phyloP scores from a whole-genome alignment of 1,284 basidiomycete species.

The Trichosporon faecale region DNA sequence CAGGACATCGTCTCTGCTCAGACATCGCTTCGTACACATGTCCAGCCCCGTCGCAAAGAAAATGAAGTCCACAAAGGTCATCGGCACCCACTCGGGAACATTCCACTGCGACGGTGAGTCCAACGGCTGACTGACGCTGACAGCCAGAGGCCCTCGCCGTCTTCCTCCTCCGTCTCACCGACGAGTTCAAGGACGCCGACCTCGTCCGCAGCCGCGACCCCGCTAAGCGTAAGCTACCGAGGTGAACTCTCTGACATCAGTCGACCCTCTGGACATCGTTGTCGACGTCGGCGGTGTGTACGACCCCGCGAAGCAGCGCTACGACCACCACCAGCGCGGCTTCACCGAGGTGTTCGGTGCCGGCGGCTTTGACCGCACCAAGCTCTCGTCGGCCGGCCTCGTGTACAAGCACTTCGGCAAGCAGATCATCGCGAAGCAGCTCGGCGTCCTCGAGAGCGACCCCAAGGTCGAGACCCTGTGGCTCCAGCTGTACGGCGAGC shows the following conservation, averaged over 20 bases:
- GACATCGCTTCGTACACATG: conserved; percentile 24
- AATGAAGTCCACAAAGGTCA: conserved; percentile 55
- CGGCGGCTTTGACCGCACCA: conserved; percentile 63
- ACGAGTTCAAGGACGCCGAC: conserved; percentile 69
- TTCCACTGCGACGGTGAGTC: conserved; percentile 91
- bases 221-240: conserved; percentile 55
- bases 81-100: conserved; percentile 91
- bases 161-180: conserved; percentile 79
- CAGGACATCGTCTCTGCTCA: neutral
- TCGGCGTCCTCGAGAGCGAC: conserved; percentile 59
- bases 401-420: conserved; percentile 98
- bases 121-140: neutral
- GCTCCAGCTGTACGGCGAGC: conserved; percentile 87
- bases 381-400: conserved; percentile 88
- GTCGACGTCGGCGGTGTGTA: conserved; percentile 96
- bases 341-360: conserved; percentile 86
- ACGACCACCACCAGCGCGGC: conserved; percentile 95
- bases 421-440: conserved; percentile 71
- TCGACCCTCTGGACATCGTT: conserved; percentile 88
- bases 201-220: conserved; percentile 80
- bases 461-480: conserved; percentile 70
- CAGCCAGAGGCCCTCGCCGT: conserved; percentile 46
- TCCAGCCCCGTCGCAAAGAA: conserved; percentile 40
- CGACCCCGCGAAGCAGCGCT: conserved; percentile 70
- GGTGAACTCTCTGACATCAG: conserved; percentile 24